Base-by-base conservation (phyloP, 768 basidiomycete genomes). In the Panaeolus cyanescens region DNA sequence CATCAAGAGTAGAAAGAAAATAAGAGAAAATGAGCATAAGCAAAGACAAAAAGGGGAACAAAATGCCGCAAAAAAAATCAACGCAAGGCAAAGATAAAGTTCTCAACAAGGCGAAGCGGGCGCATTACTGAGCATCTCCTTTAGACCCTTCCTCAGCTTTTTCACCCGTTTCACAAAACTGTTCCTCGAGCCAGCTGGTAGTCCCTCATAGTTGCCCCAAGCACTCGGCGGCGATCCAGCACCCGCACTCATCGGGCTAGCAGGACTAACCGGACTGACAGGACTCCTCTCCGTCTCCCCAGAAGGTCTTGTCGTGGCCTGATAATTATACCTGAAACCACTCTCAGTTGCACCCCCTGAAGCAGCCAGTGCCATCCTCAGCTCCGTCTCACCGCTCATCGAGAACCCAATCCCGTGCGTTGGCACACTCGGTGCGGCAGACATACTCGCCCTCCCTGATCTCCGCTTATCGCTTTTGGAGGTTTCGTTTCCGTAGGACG, bases 371-470 rank as follows among this genome's bases (percentile, higher is more conserved):
- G 81, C 79, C 83, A 86, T 85, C 64, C 80, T 75, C 71, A 86
- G 63, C 68, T 87, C 85, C 58, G 81, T 83, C 71, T 86, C 83
- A 10, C 85, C 85, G 57, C 84, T 87, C 64, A 87, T 73, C 59
- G 85, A 87, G 68, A 77, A 85, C 13, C 85, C 85, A 4, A 70
- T 59, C 1, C 65, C 67, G 67, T 60, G 74, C 34, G 58, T 56
- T 30, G 56, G 59, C 30, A 40, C 56, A n/a, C 55, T 54, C 12
- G 40, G 32, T n/a, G 37, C 32, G 5, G 58, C 22, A 19, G 62
- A 55, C 17, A 55, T 33, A 12, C 62, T 59, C 42, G 59, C 45
- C 42, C 54, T 56, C 33, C 59, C 55, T 56, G 55, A 56, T 33
- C 57, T 54, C 17, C 55, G 59, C 53, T 54, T 30, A 32, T 50